Percentiles rank a stretch among this genome's conserved stretches.
These are phyloP conservation scores for Cephalotrichum gorgonifer DNA, from an alignment of 2,329 filamentous ascomycete genomes.

Conservation along the genomic window DNA sequence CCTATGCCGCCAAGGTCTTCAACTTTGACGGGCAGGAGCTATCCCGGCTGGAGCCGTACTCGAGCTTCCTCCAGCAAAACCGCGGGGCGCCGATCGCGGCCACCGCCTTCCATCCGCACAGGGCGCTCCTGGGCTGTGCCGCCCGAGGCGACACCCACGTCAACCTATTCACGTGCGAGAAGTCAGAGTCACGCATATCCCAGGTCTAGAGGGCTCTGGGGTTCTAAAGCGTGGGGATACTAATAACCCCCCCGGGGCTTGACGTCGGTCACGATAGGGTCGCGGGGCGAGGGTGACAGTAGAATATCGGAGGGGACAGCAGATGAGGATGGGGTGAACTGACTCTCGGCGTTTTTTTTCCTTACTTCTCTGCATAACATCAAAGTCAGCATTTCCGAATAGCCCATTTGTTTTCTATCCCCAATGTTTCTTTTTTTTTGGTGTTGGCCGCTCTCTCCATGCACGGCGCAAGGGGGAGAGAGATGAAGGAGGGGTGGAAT, in stretches of 20 bases:
- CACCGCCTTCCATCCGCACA: slow-evolving; percentile 91
- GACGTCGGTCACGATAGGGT: too few species aligned
- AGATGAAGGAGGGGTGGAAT: not conserved
- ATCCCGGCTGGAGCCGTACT: slow-evolving; percentile 80
- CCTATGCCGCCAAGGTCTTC: slow-evolving; percentile 83
- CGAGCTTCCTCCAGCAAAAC: slow-evolving; percentile 74
- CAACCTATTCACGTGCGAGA: slow-evolving; percentile 71
- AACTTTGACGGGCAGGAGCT: slow-evolving; percentile 75
- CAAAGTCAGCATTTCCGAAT: not conserved
- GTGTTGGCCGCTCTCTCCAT: not conserved
- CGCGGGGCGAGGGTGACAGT: too few species aligned
- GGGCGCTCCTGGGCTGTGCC: slow-evolving; percentile 80
- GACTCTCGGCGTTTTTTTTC: not conserved
- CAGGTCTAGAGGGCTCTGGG: not conserved
- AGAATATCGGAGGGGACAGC: too few species aligned
- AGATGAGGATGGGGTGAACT: too few species aligned
- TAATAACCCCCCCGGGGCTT: not conserved
- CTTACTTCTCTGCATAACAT: slow-evolving; percentile 1
- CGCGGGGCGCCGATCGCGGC: slow-evolving; percentile 73
- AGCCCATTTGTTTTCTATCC: not conserved
- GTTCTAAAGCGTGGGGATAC: not conserved
- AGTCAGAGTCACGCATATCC: slow-evolving; percentile 20
- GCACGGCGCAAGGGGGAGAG: not conserved
- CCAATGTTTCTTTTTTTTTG: not conserved
- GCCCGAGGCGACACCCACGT: slow-evolving; percentile 82